A percentile compares a stretch with the other conserved stretches of the same genome.
Conservation (phyloP, 257 asterid genomes). For the Solanum chilense region DNA sequence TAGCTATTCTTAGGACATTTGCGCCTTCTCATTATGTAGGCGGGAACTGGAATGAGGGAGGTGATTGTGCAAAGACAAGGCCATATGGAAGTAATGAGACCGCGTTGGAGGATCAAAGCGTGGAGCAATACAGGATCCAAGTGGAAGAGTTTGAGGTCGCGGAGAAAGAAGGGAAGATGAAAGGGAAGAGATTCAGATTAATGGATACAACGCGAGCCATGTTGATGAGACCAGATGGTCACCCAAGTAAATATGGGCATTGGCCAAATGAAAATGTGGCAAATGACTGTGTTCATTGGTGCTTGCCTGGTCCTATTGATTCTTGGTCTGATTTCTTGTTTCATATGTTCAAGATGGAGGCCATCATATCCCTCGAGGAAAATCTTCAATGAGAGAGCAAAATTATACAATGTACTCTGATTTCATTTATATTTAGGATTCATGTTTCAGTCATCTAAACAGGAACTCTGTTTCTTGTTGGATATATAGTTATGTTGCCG, state of each 20-base stretch:
- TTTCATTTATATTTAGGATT: background rate
- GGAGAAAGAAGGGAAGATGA: constrained; percentile 17
- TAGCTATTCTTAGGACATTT: background rate
- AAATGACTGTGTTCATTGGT: constrained; percentile 38
- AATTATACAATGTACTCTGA: background rate
- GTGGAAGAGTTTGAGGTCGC: constrained; percentile 24
- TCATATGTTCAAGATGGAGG: constrained; percentile 34
- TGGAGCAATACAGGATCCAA: constrained; percentile 20
- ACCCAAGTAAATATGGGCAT: constrained; percentile 28
- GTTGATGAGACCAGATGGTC: constrained; percentile 39
- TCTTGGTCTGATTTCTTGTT: constrained; percentile 37
- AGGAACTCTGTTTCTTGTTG: background rate
- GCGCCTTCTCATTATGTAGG: constrained; percentile 1
- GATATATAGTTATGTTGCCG: background rate
- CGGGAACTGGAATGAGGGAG: constrained; percentile 27
- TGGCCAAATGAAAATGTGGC: constrained; percentile 13
- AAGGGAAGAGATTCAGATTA: constrained; percentile 15
- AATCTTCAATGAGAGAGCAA: background rate
- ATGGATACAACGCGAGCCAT: constrained; percentile 25
- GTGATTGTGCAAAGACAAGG: constrained; percentile 15
- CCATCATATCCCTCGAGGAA: constrained; percentile 6
- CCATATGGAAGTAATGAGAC: constrained; percentile 21
- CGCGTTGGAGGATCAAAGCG: constrained; percentile 1
- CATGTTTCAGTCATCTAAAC: background rate
- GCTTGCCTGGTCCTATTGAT: constrained; percentile 40